Evolutionary conservation across 2,329 filamentous ascomycete genomes (phyloP), one percentile per base, ranked within the genome.

Genomic region (Elsinoe australis): DNA sequence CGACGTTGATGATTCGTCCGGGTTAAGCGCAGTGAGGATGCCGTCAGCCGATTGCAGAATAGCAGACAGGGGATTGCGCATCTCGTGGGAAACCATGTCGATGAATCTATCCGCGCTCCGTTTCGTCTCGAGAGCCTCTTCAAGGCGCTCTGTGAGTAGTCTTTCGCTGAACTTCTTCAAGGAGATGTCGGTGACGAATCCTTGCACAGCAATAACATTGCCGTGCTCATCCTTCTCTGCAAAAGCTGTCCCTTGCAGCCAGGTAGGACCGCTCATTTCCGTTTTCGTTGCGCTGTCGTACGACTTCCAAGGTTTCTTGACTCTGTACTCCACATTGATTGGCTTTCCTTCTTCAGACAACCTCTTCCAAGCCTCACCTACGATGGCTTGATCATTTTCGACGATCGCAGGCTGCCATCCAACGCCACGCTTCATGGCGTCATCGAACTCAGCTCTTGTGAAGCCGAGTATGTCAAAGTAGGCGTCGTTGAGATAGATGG

Each of bases 1-100:
- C 12, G 45, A 48, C 18, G 33, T 26, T 19, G 45, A 38, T 3
- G 33, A 14, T 24, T 35, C 21, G 5, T 48, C 45, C 5, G 49
- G 32, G 14, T 53, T 53, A 4, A 70, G 53, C 0, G 59, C 63
- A 15, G 56, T 61, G 7, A 64, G 56, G 32, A 71, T 70, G 1
- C 62, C 63, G 32, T 72, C 69, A 2, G 69, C 69, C 44, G 63
- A 67, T 31, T 70, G 68, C 3, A 71, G 56, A 22, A 72, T 70
- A 0, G 69, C 68, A 22, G 59, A 62, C 0, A 71, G 58, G 1
- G 68, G 68, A 47, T 71, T 71, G 1, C 69, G 57, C 59, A 71
- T 69, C 47, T 70, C 67, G 49, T 69, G 66, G 7, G 60, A 64
- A 1, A 57, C 57, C 60, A 64, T 64, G 51, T 64, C 64, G 14